Evolutionary conservation across 129 eudicot species (phyloP).

Genomic region (Rutidosis leptorrhynchoides): DNA sequence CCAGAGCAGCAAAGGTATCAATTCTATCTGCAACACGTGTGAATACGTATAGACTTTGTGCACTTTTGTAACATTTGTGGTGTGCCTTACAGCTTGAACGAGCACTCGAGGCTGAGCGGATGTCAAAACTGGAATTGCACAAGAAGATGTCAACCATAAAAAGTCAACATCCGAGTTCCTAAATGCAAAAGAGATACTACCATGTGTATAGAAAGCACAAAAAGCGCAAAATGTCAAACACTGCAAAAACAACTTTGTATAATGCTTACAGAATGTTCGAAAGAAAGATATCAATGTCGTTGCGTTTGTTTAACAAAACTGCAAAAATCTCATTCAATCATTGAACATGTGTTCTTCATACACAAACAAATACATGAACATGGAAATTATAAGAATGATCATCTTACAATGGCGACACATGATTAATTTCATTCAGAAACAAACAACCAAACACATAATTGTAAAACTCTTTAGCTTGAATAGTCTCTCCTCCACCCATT

Average conservation of each 20-base stretch:
- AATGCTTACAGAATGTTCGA: not conserved
- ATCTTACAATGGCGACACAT: constrained; percentile 54
- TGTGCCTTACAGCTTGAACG: constrained; percentile 65
- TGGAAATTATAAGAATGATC: not conserved
- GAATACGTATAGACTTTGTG: not conserved
- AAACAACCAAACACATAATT: constrained; percentile 83
- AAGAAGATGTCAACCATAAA: constrained; percentile 52
- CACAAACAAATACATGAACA: constrained; percentile 8
- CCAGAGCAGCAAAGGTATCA: constrained; percentile 94
- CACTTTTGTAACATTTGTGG: constrained; percentile 3
- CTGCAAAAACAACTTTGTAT: not conserved
- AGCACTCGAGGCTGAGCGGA: constrained; percentile 72
- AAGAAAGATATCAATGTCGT: not conserved
- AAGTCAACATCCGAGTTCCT: constrained; percentile 21
- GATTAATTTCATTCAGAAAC: constrained; percentile 63
- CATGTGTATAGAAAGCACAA: not conserved
- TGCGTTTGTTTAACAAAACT: not conserved
- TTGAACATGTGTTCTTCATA: constrained; percentile 14
- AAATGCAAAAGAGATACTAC: not conserved
- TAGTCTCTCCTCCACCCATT: constrained; percentile 41
- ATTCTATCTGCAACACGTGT: not conserved
- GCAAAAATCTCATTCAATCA: not conserved
- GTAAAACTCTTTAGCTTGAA: constrained; percentile 64
- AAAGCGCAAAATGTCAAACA: not conserved
- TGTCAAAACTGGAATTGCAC: constrained; percentile 74